Conservation (phyloP, 371 early-diverging fungal genomes). For the Phascolomyces articulosus region DNA sequence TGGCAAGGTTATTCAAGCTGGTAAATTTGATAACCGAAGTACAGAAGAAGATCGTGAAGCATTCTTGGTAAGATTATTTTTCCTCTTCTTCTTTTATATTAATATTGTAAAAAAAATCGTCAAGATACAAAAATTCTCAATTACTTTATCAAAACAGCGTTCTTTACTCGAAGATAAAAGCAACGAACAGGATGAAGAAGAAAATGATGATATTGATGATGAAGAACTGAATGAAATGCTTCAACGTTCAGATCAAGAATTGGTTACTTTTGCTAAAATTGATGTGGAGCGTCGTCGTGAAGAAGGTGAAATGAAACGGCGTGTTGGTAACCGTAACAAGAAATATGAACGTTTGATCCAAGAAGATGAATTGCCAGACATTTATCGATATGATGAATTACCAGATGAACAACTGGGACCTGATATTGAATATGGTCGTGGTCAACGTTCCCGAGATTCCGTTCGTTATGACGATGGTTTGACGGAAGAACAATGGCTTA, state of each 20-base stretch:
- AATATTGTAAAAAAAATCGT: too few relatives aligned
- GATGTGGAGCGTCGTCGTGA: conserved; percentile 65
- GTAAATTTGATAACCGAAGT: conserved; percentile 97
- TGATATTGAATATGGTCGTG: conserved; percentile 66
- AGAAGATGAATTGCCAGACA: conserved; percentile 82
- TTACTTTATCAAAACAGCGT: too few relatives aligned
- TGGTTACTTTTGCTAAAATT: conserved; percentile 67
- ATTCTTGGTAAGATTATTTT: conserved; percentile 48
- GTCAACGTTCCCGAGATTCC: conserved; percentile 66
- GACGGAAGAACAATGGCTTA: conserved; percentile 93
- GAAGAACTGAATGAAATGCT: conserved; percentile 89
- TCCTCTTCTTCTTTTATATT: too few relatives aligned
- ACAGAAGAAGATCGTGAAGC: conserved; percentile 93
- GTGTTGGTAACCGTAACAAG: conserved; percentile 33
- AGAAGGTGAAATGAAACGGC: conserved; percentile 36
- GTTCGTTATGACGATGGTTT: conserved; percentile 92
- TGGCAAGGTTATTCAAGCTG: conserved; percentile 98
- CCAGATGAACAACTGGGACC: conserved; percentile 9
- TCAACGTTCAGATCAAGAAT: conserved; percentile 78
- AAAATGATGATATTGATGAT: conserved; percentile 73
- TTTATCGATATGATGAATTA: conserved; percentile 63
- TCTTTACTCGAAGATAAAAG: conserved; percentile 78
- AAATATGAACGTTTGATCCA: conserved; percentile 72
- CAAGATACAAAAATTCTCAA: too few relatives aligned
- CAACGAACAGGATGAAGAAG: conserved; percentile 66